Base-by-base conservation (phyloP, 2,329 filamentous ascomycete genomes). In the Lachnum nothofagi region DNA sequence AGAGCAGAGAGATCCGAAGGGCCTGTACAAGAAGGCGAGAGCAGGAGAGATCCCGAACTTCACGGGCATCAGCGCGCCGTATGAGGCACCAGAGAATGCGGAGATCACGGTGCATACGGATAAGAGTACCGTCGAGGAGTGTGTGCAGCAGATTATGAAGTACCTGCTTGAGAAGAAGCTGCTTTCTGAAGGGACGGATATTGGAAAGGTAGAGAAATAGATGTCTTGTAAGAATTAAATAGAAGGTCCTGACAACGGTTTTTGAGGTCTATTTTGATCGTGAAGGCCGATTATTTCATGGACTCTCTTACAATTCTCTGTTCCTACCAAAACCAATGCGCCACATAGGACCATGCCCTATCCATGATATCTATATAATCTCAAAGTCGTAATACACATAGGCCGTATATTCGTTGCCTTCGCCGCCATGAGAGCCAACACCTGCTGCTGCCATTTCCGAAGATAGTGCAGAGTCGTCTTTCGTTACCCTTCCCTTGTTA, bases 311-410 rank as follows among this genome's bases (percentile, higher is more conserved):
- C 46, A 58, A 51, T 52, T 49, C 44, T 59, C 46, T 57, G 51
- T 53, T 57, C 54, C 54, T 49, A 55, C 37, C 48, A 14, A 34
- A 34, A 22, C 37, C 29, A 31, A 52, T 52, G 48, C 57, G 52
- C 54, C 54, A 49, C 31, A 29, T 34, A 19, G 39, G 38, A 39
- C 34, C 48, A 27, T 52, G 23, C 17, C 33, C 40, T 22, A 43
- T 20, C 17, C 43, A 39, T 44, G 31, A 39, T 51, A 56, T 55
- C 60, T 64, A 67, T 65, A 65, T 59, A 58, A 97, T 82, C 65
- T 93, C 88, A 66, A 97, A 87, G 67, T 95, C 88, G 71, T 97
- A 98, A 74, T 91, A 96, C 65, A 97, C 93, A 70, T 94, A 98
- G 34, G 93, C 86, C 52, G 89, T 93, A 73, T 97, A 98, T 67